Base-by-base conservation (phyloP, 1,139 yeast genomes). In the Kluyveromyces sp. region DNA sequence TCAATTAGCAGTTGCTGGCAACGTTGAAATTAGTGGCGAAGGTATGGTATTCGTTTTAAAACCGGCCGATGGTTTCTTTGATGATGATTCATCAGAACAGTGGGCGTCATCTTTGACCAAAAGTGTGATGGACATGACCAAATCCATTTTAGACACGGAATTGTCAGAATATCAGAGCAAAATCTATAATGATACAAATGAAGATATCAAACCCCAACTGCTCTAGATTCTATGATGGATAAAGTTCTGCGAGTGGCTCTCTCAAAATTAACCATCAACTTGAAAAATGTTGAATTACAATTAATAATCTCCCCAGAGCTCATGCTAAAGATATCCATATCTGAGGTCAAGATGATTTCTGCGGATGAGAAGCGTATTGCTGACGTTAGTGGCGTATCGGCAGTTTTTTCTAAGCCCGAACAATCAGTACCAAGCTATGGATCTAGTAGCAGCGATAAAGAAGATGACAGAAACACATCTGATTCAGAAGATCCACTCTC, bases 91-190 rank as follows among this genome's bases (percentile, higher is more conserved):
- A 21, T 58, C 59, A 28, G 64, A 63, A 15, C 64, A 65, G 27
- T 60, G 70, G 3, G 64, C 60, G 35, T 62, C 71, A 50, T 67
- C 75, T 58, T 61, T 83, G 48, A 82, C 84, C 0, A 83, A 80
- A 66, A 74, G 89, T 57, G 76, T 83, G 8, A 75, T 80, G 50
- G 80, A 82, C 61, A 64, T 83, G 54, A 80, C 94, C 51, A 68
- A 75, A 61, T 72, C 89, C 6, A 72, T 83, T 36, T 72, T 81
- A 57, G 63, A 71, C 8, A 53, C 55, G 3, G 68, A 69, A 15
- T 3, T 29, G 28, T 56, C 53, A 25, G 52, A 15, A 34, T 8
- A 45, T 47, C 8, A 43, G 47, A 27, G 53, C 50, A 34, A 53
- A 50, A 25, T 53, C 54, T 36, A 52, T 34, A 34, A 47, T 39